Percentiles rank a stretch among this genome's conserved stretches.
Conservation (phyloP, 495 filamentous ascomycete species). For the Penicillium ochrochloron region DNA sequence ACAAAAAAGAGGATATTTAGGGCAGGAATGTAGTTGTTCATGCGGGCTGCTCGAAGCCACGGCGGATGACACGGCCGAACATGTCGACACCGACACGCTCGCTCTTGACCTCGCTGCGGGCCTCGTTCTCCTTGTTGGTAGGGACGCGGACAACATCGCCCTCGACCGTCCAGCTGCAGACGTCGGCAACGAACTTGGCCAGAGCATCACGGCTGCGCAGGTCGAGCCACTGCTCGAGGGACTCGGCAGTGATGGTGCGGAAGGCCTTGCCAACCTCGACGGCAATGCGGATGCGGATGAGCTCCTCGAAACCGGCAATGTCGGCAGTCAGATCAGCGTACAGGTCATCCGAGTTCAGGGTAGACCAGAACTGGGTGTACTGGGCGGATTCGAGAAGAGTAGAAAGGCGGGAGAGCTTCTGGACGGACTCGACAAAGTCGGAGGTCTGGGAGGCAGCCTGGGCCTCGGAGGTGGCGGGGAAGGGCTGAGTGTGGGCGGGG, state of each 20-base stretch:
- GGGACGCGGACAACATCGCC: slow-evolving; percentile 73
- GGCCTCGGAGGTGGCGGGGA: slow-evolving; percentile 56
- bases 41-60: slow-evolving; percentile 89
- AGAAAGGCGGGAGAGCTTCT: slow-evolving; percentile 84
- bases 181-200: slow-evolving; percentile 77
- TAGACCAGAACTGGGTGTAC: slow-evolving; percentile 91
- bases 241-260: slow-evolving; percentile 74
- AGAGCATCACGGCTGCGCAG: slow-evolving; percentile 70
- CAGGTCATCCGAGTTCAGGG: slow-evolving; percentile 89
- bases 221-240: slow-evolving; percentile 88
- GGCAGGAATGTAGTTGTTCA: slow-evolving; percentile 37
- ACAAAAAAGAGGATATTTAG: slow-evolving; percentile 17
- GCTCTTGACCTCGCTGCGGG: slow-evolving; percentile 91
- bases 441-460: slow-evolving; percentile 67
- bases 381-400: slow-evolving; percentile 82
- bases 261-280: slow-evolving; percentile 86
- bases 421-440: slow-evolving; percentile 78
- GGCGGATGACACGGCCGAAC: slow-evolving; percentile 86
- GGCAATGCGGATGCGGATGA: slow-evolving; percentile 90
- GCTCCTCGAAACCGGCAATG: slow-evolving; percentile 94
- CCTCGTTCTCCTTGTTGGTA: slow-evolving; percentile 97
- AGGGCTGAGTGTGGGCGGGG: slow-evolving; percentile 71
- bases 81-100: slow-evolving; percentile 79
- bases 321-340: slow-evolving; percentile 96
- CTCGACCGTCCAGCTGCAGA: slow-evolving; percentile 86